Percentiles rank a stretch among this genome's conserved stretches.
These are phyloP conservation scores for Neoboletus magnificus DNA, from an alignment of 768 basidiomycete species.

Conservation along the genomic window DNA sequence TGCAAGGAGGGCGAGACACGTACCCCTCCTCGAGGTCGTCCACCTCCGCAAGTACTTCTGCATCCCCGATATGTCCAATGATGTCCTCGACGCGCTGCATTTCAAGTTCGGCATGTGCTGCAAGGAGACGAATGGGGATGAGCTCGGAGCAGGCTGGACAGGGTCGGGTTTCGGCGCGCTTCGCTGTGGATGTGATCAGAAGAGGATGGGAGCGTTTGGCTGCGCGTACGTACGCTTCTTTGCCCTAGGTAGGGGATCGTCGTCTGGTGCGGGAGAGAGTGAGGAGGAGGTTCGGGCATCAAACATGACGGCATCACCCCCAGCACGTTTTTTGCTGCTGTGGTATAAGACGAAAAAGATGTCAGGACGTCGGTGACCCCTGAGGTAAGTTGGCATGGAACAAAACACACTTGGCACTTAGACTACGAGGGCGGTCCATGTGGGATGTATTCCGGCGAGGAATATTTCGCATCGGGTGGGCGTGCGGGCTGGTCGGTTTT, in stretches of 20 bases:
- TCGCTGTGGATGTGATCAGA: conserved; percentile 40
- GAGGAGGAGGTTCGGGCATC: conserved; percentile 28
- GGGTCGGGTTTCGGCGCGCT: conserved; percentile 67
- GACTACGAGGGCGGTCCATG: conserved; percentile 9
- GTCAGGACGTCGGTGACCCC: neutral
- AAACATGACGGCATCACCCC: conserved; percentile 15
- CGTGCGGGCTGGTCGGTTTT: neutral
- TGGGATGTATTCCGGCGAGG: neutral
- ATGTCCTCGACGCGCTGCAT: conserved; percentile 67
- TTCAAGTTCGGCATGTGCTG: conserved; percentile 62
- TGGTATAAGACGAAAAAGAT: neutral
- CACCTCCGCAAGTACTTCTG: conserved; percentile 46
- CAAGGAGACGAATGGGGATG: conserved; percentile 71
- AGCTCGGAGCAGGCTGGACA: conserved; percentile 74
- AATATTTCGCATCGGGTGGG: neutral
- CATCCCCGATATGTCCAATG: conserved; percentile 58
- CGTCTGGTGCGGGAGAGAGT: conserved; percentile 33
- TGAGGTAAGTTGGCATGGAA: neutral
- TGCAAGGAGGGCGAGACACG: conserved; percentile 19
- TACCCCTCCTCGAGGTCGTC: conserved; percentile 57
- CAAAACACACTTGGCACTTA: conserved; percentile 27
- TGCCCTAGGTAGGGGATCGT: conserved; percentile 30
- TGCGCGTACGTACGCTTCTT: conserved; percentile 47
- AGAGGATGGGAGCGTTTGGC: neutral
- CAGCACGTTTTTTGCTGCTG: conserved; percentile 52